Percentiles rank a stretch among this genome's conserved stretches.
phyloP scores from a whole-genome alignment of 140 eudicot species.

The Senecio squalidus region DNA sequence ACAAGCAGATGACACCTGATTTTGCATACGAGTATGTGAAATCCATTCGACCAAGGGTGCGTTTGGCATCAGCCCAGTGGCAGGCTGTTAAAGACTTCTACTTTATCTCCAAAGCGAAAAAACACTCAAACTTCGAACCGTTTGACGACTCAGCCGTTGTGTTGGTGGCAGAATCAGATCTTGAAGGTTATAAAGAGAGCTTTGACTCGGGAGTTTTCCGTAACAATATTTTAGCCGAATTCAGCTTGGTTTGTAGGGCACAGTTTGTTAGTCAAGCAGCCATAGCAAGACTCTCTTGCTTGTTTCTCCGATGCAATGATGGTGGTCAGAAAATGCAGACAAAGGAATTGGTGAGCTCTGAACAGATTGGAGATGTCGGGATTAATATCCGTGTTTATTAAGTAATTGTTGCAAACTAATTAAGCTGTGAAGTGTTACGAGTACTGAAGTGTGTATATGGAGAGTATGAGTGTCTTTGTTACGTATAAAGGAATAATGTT shows the following conservation, averaged over 20 bases:
- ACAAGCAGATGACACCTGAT: conserved; percentile 80
- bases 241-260: conserved; percentile 52
- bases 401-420: conserved; percentile 16
- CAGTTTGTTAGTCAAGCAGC: conserved; percentile 75
- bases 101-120: conserved; percentile 15
- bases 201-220: conserved; percentile 20
- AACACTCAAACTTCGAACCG: conserved; percentile 25
- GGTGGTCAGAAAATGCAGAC: conserved; percentile 31
- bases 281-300: conserved; percentile 54
- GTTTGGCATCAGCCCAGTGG: conserved; percentile 84
- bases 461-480: conserved; percentile 30
- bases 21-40: conserved; percentile 64
- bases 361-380: conserved; percentile 32
- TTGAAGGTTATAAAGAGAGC: conserved; percentile 69
- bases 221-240: conserved; percentile 35
- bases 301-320: conserved; percentile 53
- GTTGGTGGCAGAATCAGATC: conserved; percentile 62
- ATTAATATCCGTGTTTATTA: conserved; percentile 59
- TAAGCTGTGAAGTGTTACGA: conserved; percentile 19
- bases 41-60: conserved; percentile 84
- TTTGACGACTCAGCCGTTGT: conserved; percentile 76
- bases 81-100: conserved; percentile 62
- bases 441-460: conserved; percentile 34
- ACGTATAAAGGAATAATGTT: conserved; percentile 17
- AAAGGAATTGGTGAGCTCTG: conserved; percentile 35